Evolutionary conservation across 1,139 yeast genomes (phyloP).

Genomic region (Pichia sp.): DNA sequence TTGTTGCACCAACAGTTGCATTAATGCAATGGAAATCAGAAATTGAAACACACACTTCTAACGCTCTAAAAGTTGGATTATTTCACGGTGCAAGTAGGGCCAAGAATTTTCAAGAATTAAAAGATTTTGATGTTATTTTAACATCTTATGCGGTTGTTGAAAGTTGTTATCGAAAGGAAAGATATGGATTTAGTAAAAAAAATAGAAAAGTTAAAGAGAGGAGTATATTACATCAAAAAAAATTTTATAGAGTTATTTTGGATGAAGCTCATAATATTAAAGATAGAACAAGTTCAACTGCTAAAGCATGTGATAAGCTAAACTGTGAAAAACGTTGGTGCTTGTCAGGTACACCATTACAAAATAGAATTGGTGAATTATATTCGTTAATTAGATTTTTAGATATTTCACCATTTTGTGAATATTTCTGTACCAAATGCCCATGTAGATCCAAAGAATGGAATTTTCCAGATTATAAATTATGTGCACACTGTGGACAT

Average conservation of each 20-base stretch:
- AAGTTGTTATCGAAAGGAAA: slow-evolving; percentile 76
- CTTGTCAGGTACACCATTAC: slow-evolving; percentile 91
- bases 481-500: slow-evolving; percentile 84
- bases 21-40: slow-evolving; percentile 97
- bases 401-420: slow-evolving; percentile 78
- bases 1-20: slow-evolving; percentile 96
- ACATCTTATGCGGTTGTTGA: slow-evolving; percentile 92
- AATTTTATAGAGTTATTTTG: slow-evolving; percentile 79
- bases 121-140: slow-evolving; percentile 69
- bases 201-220: slow-evolving; percentile 64
- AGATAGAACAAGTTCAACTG: slow-evolving; percentile 88
- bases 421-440: slow-evolving; percentile 88
- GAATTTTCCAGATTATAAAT: slow-evolving; percentile 75
- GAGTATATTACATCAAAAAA: slow-evolving; percentile 67
- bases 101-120: slow-evolving; percentile 47
- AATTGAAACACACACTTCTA: slow-evolving; percentile 76
- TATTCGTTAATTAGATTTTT: slow-evolving; percentile 83
- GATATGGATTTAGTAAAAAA: slow-evolving; percentile 74
- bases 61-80: slow-evolving; percentile 56
- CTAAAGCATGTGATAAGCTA: slow-evolving; percentile 79
- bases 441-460: slow-evolving; percentile 76
- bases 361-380: slow-evolving; percentile 92
- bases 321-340: slow-evolving; percentile 78
- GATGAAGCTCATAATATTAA: slow-evolving; percentile 98
- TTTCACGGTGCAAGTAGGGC: slow-evolving; percentile 85